phyloP scores from a whole-genome alignment of 129 eudicot species.

The Solidago caesia region DNA sequence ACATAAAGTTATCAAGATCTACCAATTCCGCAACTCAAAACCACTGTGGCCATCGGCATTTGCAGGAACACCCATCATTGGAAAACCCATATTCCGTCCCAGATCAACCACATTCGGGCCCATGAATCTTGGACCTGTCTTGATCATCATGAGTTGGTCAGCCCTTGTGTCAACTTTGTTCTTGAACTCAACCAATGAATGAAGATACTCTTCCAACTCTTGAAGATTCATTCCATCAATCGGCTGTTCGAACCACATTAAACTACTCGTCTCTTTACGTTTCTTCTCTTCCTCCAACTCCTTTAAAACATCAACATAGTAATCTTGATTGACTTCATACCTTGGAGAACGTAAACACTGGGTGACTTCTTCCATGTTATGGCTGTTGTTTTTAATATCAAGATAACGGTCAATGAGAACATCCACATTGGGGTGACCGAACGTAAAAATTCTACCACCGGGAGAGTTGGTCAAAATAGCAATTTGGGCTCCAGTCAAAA shows the following conservation, averaged over 20 bases:
- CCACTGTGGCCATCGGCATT: too few relatives aligned
- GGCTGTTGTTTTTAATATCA: not conserved
- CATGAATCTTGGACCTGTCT: not conserved
- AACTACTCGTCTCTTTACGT: not conserved
- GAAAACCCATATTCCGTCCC: too few relatives aligned
- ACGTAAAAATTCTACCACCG: conserved; percentile 7
- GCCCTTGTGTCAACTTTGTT: not conserved
- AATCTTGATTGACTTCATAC: not conserved
- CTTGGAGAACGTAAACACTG: not conserved
- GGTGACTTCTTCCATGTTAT: not conserved
- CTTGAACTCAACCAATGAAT: conserved; percentile 7
- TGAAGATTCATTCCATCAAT: not conserved
- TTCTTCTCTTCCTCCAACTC: not conserved
- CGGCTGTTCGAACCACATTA: not conserved
- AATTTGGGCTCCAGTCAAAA: conserved; percentile 15
- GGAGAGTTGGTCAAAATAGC: conserved; percentile 18
- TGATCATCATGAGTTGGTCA: conserved; percentile 4
- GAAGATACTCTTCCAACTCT: conserved; percentile 15
- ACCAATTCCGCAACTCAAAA: too few relatives aligned
- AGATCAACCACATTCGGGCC: not conserved
- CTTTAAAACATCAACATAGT: too few relatives aligned
- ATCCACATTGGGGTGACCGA: conserved; percentile 1
- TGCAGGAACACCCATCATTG: too few relatives aligned
- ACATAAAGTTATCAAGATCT: too few relatives aligned
- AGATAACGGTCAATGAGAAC: not conserved